Base-by-base conservation (phyloP, 1,284 basidiomycete genomes). In the Spongiforma sp. region DNA sequence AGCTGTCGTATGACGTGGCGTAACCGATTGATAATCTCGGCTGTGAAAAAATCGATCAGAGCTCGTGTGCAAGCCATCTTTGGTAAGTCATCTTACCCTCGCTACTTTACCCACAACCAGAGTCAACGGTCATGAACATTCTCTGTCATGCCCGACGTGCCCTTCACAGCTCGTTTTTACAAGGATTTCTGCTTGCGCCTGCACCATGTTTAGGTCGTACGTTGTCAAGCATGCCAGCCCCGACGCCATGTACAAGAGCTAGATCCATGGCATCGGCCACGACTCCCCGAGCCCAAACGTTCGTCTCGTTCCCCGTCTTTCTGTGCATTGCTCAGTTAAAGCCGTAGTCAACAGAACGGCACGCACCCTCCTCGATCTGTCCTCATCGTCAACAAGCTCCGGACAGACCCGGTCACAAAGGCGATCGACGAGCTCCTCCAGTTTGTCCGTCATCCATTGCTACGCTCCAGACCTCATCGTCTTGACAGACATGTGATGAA, bases 371-470 rank as follows among this genome's bases (percentile, higher is more conserved):
- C 76, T 30, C 76, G 75, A 63, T 79, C 84, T 48, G 86, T 93
- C 46, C 83, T 93, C 59, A 84, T 93, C 67, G 90, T 93, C 19
- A 93, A 93, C 78, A 93, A 93, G 80, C 81, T 87, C 61, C 85
- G 90, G 66, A 94, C 86, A 66, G 88, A 85, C 69, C 89, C 87
- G 19, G 92, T 89, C 70, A 85, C 89, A 71, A 86, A 86, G 63
- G 91, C 90, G 8, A 91, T 92, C 63, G 84, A 90, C 66, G 85
- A 89, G 7, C 83, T 93, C 64, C 84, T 92, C 48, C 79, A 83
- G 91, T 92, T 61, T 64, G 86, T 78, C 46, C 46, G n/a, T 12
- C 30, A 11, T 21, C n/a, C 57, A 26, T 50, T 15, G n/a, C 10
- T 24, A 26, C 41, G 4, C 9, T 9, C n/a, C 5, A 8, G 2